A percentile compares a stretch with the other conserved stretches of the same genome.
phyloP scores from a whole-genome alignment of 768 basidiomycete genomes.

The Tylopilus rubrobrunneus region DNA sequence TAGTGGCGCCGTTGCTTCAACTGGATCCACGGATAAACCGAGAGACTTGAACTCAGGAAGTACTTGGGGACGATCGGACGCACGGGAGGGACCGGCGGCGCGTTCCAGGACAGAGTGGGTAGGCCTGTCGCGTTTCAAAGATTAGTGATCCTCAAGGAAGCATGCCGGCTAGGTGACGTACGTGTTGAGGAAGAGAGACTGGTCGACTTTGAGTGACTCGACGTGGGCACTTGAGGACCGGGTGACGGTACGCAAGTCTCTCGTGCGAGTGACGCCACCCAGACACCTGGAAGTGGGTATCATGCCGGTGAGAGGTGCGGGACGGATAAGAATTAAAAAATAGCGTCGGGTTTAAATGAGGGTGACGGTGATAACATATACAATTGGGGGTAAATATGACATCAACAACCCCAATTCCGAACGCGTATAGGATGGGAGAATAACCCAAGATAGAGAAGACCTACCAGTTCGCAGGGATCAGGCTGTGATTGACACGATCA shows the following conservation, averaged over 20 bases:
- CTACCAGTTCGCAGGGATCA: background rate
- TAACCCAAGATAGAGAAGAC: background rate
- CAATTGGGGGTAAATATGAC: slow-evolving; percentile 14
- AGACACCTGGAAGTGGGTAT: slow-evolving; percentile 30
- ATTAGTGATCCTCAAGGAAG: slow-evolving; percentile 34
- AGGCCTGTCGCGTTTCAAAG: slow-evolving; percentile 26
- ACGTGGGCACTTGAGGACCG: slow-evolving; percentile 34
- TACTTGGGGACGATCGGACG: background rate
- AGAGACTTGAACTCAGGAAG: background rate
- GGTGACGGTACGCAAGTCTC: slow-evolving; percentile 32
- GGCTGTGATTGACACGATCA: background rate
- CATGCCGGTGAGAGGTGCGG: slow-evolving; percentile 11
- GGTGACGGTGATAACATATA: background rate
- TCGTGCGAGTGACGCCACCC: slow-evolving; percentile 39
- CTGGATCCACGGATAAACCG: background rate
- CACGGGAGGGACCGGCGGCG: slow-evolving; percentile 1
- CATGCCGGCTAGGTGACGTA: slow-evolving; percentile 30
- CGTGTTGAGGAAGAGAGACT: slow-evolving; percentile 29
- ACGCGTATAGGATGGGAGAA: background rate
- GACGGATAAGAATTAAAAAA: background rate
- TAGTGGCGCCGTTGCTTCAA: slow-evolving; percentile 8
- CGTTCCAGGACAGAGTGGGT: slow-evolving; percentile 29
- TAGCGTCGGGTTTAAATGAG: slow-evolving; percentile 5
- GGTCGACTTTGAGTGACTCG: slow-evolving; percentile 19
- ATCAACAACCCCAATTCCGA: slow-evolving; percentile 15